A percentile compares a stretch with the other conserved stretches of the same genome.
Evolutionary conservation across 129 eudicot genomes (phyloP).

Genomic region (Chrysanthemum seticuspe): DNA sequence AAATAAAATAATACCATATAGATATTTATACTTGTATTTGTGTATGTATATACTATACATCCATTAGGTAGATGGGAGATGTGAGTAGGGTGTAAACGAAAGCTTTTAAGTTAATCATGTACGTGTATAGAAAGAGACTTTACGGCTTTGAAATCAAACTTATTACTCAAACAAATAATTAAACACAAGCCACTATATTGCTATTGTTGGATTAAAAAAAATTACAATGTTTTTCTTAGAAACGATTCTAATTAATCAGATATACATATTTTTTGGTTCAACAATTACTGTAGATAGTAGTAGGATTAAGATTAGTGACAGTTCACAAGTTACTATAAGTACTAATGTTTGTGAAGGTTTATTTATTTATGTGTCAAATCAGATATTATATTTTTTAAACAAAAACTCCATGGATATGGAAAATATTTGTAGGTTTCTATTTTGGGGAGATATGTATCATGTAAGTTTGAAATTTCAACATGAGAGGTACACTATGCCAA

Average conservation of each 20-base stretch:
- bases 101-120: conserved; percentile 42
- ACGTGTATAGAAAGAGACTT: conserved; percentile 25
- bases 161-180: background rate
- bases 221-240: too few species aligned
- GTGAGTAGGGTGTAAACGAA: conserved; percentile 29
- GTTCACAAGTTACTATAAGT: too few species aligned
- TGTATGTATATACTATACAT: conserved; percentile 7
- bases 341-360: too few species aligned
- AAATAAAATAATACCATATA: conserved; percentile 10
- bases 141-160: background rate
- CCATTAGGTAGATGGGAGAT: conserved; percentile 25
- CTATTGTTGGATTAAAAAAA: background rate
- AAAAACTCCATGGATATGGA: too few species aligned
- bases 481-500: conserved; percentile 41
- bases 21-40: conserved; percentile 4
- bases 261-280: too few species aligned
- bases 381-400: too few species aligned
- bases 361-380: too few species aligned
- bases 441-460: conserved; percentile 6
- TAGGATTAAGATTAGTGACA: background rate
- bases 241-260: too few species aligned
- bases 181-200: background rate
- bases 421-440: conserved; percentile 3
- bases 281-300: background rate
- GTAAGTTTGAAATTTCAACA: conserved; percentile 15